phyloP scores from a whole-genome alignment of 306 rosid genomes.

The Arachis stenosperma region DNA sequence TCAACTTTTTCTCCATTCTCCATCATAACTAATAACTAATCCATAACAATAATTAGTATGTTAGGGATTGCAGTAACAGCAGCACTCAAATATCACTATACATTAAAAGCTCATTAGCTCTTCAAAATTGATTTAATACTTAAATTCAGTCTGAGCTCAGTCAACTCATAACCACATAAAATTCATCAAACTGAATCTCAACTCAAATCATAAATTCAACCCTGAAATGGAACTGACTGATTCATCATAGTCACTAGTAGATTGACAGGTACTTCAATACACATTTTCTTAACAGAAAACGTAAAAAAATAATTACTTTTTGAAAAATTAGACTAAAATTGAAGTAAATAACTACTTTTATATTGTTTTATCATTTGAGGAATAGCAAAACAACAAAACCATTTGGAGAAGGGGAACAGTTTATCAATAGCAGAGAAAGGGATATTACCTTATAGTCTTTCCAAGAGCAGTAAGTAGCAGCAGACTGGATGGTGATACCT shows the following conservation, averaged over 20 bases:
- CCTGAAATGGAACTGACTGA: not conserved
- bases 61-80: not conserved
- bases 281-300: no score
- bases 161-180: conserved; percentile 3
- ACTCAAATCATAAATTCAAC: not conserved
- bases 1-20: not conserved
- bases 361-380: no score
- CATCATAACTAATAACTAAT: not conserved
- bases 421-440: not conserved
- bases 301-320: no score
- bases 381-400: no score
- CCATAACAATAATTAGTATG: conserved; percentile 5
- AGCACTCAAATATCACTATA: conserved; percentile 7
- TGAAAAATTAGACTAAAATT: no score
- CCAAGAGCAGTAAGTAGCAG: conserved; percentile 94
- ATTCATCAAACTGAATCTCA: conserved; percentile 1
- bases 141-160: conserved; percentile 3
- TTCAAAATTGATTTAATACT: not conserved
- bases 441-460: conserved; percentile 68
- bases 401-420: no score
- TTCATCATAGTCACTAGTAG: no score
- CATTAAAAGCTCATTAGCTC: not conserved
- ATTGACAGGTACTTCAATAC: no score
- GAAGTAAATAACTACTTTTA: no score
- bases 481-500: conserved; percentile 94